Evolutionary conservation across 192 early-diverging fungal species (phyloP).

Genomic region (Coemansia sp.): DNA sequence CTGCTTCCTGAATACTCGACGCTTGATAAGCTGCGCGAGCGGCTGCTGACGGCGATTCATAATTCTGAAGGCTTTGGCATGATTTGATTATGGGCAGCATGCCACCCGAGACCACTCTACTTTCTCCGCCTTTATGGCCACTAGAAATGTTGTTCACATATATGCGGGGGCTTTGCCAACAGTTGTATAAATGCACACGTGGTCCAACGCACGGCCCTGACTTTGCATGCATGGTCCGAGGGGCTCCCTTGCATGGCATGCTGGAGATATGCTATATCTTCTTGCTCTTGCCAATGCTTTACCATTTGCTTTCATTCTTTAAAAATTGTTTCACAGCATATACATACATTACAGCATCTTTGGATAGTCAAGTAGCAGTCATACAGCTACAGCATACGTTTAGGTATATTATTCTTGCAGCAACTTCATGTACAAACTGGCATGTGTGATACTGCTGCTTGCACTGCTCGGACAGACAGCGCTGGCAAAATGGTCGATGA

Average conservation of each 20-base stretch:
- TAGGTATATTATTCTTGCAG: background rate
- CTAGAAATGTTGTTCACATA: background rate
- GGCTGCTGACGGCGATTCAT: slow-evolving; percentile 75
- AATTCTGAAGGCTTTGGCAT: slow-evolving; percentile 82
- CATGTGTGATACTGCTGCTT: background rate
- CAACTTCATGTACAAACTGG: background rate
- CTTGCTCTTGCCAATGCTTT: background rate
- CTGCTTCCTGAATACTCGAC: slow-evolving; percentile 80
- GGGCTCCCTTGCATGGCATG: background rate
- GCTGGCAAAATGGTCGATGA: slow-evolving; percentile 41
- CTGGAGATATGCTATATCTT: background rate
- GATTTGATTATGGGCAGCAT: slow-evolving; percentile 48
- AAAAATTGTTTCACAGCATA: background rate
- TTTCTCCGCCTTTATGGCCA: background rate
- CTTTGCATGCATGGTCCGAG: too few species aligned
- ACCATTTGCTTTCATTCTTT: background rate
- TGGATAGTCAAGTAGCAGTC: background rate
- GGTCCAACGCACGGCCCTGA: background rate
- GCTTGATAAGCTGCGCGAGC: slow-evolving; percentile 75
- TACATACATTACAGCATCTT: background rate
- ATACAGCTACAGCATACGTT: background rate
- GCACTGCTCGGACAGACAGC: slow-evolving; percentile 4
- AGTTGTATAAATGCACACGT: background rate
- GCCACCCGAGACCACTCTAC: background rate
- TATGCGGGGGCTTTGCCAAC: background rate